Evolutionary conservation across 345 rosid species (phyloP), one percentile per base, ranked within the genome.

Genomic region (Geranium rotundifolium): DNA sequence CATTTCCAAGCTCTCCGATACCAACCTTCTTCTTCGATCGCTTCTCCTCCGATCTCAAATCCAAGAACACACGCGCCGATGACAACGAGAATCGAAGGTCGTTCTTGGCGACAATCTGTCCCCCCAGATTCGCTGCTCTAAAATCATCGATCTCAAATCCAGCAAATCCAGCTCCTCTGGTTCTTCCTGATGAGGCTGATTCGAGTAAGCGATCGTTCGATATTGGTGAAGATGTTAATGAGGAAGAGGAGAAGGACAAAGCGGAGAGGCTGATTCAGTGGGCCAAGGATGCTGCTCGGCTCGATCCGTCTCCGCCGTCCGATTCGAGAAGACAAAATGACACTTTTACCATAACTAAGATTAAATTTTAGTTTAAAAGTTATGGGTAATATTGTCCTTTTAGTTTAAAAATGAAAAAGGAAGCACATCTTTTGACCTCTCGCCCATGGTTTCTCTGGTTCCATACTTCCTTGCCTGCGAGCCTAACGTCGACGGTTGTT

Each of bases 261-360:
- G 96, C 88, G 18, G 89, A 86, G 76, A 91, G 85, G 76, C 64
- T 86, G 61, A 85, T 88, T 27, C 84, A 68, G 14, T 91, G 97
- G 96, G 96, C 97, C 49, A 73, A 66, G 54, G 96, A 91, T 61
- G 88, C 95, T 34, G 91, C 91, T 19, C 90, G 89, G 60, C 87
- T 91, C 58, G 91, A 91, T 64, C 91, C 87, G 19, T 86, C 90
- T 76, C 85, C 96, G 23, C 79, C 82, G 0, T 85, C 86, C 2
- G 89, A 82, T 1, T 88, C 56, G n/a, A n/a, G n/a, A n/a, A n/a
- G n/a, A n/a, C n/a, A n/a, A n/a, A n/a, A n/a, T n/a, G n/a, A n/a
- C n/a, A n/a, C n/a, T n/a, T n/a, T n/a, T n/a, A n/a, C n/a, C n/a
- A n/a, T n/a, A n/a, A n/a, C n/a, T n/a, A n/a, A n/a, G n/a, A n/a